Conservation (phyloP, 2,329 filamentous ascomycete genomes). For the Amauroascus verrucosus region DNA sequence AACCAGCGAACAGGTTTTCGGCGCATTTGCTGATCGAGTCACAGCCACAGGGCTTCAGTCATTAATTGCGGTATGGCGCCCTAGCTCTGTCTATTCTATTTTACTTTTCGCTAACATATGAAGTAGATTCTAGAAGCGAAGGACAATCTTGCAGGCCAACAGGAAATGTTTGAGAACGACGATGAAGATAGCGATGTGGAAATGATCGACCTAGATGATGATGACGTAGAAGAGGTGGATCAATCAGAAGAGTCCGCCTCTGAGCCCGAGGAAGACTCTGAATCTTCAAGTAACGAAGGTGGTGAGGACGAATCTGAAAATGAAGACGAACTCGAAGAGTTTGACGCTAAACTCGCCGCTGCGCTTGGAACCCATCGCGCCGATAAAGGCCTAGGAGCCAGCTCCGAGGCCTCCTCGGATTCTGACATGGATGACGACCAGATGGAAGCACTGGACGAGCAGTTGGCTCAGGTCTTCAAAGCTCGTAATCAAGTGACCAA, state of each 20-base stretch:
- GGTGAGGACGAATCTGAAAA: slow-evolving; percentile 21
- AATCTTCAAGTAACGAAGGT: slow-evolving; percentile 19
- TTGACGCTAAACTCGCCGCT: slow-evolving; percentile 54
- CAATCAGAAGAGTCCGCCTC: slow-evolving; percentile 48
- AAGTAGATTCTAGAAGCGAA: slow-evolving; percentile 63
- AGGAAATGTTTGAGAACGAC: slow-evolving; percentile 69
- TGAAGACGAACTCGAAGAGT: slow-evolving; percentile 16
- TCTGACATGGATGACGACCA: slow-evolving; percentile 91
- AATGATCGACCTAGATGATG: slow-evolving; percentile 26
- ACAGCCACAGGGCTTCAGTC: slow-evolving; percentile 61
- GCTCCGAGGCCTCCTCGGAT: slow-evolving; percentile 46
- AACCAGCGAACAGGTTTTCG: slow-evolving; percentile 79
- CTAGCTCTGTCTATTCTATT: neutral
- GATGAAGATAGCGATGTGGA: slow-evolving; percentile 32
- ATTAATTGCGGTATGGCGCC: slow-evolving; percentile 37
- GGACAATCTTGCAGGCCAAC: slow-evolving; percentile 73
- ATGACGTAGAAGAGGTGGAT: slow-evolving; percentile 33
- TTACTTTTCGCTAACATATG: slow-evolving; percentile 31
- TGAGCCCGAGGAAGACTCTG: slow-evolving; percentile 43
- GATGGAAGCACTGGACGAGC: slow-evolving; percentile 80
- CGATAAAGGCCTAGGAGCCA: slow-evolving; percentile 47
- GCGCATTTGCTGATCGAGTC: slow-evolving; percentile 65
- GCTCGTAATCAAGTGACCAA: slow-evolving; percentile 57
- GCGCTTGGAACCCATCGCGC: slow-evolving; percentile 61
- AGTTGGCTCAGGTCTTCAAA: slow-evolving; percentile 76